A percentile compares a stretch with the other conserved stretches of the same genome.
Conservation (phyloP, 768 basidiomycete genomes). For the Xerocomus spinulosus region DNA sequence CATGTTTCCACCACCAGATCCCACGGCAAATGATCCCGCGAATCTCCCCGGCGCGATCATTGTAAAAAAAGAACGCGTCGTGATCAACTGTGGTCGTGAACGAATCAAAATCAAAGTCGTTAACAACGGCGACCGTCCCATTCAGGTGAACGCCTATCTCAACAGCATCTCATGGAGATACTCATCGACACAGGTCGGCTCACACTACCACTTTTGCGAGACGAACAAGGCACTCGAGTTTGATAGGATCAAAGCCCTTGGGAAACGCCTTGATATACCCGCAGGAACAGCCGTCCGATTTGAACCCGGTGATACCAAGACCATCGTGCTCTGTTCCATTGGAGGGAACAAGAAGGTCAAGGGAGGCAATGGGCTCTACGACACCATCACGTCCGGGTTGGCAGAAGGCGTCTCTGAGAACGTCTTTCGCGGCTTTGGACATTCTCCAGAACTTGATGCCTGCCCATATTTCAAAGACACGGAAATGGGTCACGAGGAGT, state of each 20-base stretch:
- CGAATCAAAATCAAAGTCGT: conserved; percentile 71
- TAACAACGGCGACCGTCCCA: conserved; percentile 89
- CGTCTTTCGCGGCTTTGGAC: conserved; percentile 53
- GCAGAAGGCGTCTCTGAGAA: conserved; percentile 33
- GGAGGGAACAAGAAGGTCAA: conserved; percentile 66
- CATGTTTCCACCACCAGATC: conserved; percentile 56
- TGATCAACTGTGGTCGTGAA: conserved; percentile 71
- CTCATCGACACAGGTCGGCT: conserved; percentile 61
- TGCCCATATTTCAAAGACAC: conserved; percentile 47
- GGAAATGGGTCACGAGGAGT: conserved; percentile 62
- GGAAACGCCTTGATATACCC: conserved; percentile 85
- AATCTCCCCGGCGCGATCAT: conserved; percentile 75
- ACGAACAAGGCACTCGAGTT: conserved; percentile 78
- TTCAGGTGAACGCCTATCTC: conserved; percentile 56
- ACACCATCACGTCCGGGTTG: conserved; percentile 42
- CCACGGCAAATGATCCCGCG: conserved; percentile 45
- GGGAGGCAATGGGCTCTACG: conserved; percentile 69
- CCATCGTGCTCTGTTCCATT: conserved; percentile 76
- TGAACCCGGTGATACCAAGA: conserved; percentile 87
- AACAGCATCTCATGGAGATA: neutral
- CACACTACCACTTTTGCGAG: conserved; percentile 93
- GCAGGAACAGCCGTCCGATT: conserved; percentile 96
- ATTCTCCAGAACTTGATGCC: conserved; percentile 64
- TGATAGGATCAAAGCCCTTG: conserved; percentile 76
- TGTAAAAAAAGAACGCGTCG: conserved; percentile 56